Percentiles rank a stretch among this genome's conserved stretches.
These are phyloP conservation scores for Sugiyamaella chiloensis DNA, from an alignment of 805 yeast genomes.

Conservation along the genomic window DNA sequence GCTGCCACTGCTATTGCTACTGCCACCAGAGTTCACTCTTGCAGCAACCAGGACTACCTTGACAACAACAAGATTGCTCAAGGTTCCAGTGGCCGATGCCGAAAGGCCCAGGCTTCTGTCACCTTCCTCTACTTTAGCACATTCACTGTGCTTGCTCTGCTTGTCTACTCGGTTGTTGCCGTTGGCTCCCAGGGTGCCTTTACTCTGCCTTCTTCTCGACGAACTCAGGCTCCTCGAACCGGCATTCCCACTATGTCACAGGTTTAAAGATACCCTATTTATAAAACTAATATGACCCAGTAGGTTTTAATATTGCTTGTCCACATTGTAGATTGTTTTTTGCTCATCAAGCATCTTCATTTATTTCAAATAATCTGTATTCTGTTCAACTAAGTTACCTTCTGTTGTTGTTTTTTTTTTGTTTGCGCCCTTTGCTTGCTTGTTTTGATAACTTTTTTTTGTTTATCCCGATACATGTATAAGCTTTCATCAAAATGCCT, in stretches of 20 bases:
- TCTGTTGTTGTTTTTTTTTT: too few relatives aligned
- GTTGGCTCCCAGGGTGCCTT: slow-evolving; percentile 55
- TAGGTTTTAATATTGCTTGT: too few relatives aligned
- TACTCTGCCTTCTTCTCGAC: slow-evolving; percentile 49
- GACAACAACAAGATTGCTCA: slow-evolving; percentile 65
- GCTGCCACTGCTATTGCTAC: slow-evolving; percentile 95
- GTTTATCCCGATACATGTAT: too few relatives aligned
- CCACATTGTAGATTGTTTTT: too few relatives aligned
- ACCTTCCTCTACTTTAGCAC: slow-evolving; percentile 82
- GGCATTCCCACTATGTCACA: slow-evolving; percentile 91
- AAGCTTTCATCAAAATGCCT: too few relatives aligned
- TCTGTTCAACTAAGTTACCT: too few relatives aligned
- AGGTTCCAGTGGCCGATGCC: slow-evolving; percentile 82
- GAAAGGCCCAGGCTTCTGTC: slow-evolving; percentile 87
- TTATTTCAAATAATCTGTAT: too few relatives aligned
- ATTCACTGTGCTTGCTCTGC: slow-evolving; percentile 66
- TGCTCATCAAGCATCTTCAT: too few relatives aligned
- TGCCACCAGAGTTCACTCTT: slow-evolving; percentile 81
- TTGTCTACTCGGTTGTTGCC: slow-evolving; percentile 47
- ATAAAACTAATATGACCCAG: slow-evolving; percentile 5
- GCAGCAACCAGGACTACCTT: slow-evolving; percentile 65
- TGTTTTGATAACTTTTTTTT: too few relatives aligned
- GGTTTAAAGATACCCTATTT: slow-evolving; percentile 46
- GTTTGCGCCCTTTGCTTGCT: too few relatives aligned
- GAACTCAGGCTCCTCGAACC: slow-evolving; percentile 56